Base-by-base conservation (phyloP, 306 rosid genomes). In the Lablab purpureus region DNA sequence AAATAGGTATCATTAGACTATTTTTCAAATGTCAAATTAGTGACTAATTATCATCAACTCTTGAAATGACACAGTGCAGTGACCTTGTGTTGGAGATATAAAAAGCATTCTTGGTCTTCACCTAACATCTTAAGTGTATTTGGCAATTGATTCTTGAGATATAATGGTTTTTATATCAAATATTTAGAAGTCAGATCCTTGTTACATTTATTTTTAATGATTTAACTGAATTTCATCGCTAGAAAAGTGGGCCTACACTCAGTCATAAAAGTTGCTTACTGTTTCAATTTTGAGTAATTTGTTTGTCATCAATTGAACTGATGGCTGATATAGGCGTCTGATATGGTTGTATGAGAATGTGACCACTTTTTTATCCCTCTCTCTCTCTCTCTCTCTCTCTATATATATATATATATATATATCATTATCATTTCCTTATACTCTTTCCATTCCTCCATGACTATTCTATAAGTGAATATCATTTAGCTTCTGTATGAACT, bases 301-400 rank as follows among this genome's bases (percentile, higher is more conserved):
- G 73, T 58, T 32, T 28, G 17, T 15, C 59, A 62, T 18, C 43
- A 25, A n/a, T 69, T 5, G 15, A 63, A 67, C 32, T 12, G 17
- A 60, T 76, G 14, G 49, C 47, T 70, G 6, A 23, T 63, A 32
- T 47, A 22, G 34, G 58, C 69, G 69, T 40, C 56, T 34, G 46
- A 70, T 80, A 43, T 50, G 80, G 45, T 45, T 75, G 3, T 30
- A 54, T 76, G 41, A 49, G 10, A 32, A 67, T 28, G 23, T 62
- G 21, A 28, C 19, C 1, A n/a, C 7, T 50, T 18, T 19, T 77
- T 17, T 63, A 32, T 37, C 59, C 37, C 67, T 54, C 25, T 67
- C 75, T 84, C 34, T 56, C 72, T 23, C 65, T 79, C 52, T 58
- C 54, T 76, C 37, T 32, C 37, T 58, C 54, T 76, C 62, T 15